These are phyloP conservation scores for Seminavis robusta DNA, from an alignment of 108 stramenopile species.

Conservation along the genomic window DNA sequence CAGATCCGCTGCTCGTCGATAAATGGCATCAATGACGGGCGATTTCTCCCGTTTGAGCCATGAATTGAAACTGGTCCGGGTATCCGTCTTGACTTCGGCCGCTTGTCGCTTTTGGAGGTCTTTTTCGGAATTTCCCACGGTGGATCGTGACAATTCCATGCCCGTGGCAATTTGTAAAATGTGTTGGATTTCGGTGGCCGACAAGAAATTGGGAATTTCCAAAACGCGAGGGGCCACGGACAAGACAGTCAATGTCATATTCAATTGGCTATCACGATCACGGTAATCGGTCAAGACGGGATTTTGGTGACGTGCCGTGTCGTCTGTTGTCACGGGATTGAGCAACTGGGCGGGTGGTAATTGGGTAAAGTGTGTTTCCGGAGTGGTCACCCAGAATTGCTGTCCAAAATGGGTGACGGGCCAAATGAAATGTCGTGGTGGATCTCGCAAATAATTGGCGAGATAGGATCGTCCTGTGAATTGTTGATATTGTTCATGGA, in stretches of 20 bases:
- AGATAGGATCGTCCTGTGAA: slow-evolving; percentile 35
- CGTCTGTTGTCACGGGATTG: slow-evolving; percentile 26
- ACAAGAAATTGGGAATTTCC: slow-evolving; percentile 51
- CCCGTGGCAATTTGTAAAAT: slow-evolving; percentile 32
- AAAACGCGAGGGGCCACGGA: slow-evolving; percentile 58
- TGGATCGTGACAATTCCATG: slow-evolving; percentile 21
- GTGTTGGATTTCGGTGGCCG: slow-evolving; percentile 36
- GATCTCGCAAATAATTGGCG: slow-evolving; percentile 16
- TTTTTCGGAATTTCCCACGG: slow-evolving; percentile 43
- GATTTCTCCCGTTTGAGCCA: slow-evolving; percentile 25
- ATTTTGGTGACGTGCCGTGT: slow-evolving; percentile 26
- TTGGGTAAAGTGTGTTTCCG: slow-evolving; percentile 30
- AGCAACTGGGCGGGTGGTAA: slow-evolving; percentile 20
- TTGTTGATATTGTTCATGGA: slow-evolving; percentile 21
- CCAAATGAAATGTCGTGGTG: slow-evolving; percentile 32
- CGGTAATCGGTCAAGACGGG: slow-evolving; percentile 60
- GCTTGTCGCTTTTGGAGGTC: slow-evolving; percentile 8
- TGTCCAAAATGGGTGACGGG: slow-evolving; percentile 38
- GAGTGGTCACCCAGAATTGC: slow-evolving; percentile 16
- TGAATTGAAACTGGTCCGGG: slow-evolving; percentile 24
- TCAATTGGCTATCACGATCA: slow-evolving; percentile 32
- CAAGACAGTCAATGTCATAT: slow-evolving; percentile 69
- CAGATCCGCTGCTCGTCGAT: slow-evolving; percentile 43
- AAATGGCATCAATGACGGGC: slow-evolving; percentile 33
- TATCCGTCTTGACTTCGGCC: slow-evolving; percentile 3